phyloP scores from a whole-genome alignment of 176 grass and related monocot genomes.

The Echinochloa phyllopogon region DNA sequence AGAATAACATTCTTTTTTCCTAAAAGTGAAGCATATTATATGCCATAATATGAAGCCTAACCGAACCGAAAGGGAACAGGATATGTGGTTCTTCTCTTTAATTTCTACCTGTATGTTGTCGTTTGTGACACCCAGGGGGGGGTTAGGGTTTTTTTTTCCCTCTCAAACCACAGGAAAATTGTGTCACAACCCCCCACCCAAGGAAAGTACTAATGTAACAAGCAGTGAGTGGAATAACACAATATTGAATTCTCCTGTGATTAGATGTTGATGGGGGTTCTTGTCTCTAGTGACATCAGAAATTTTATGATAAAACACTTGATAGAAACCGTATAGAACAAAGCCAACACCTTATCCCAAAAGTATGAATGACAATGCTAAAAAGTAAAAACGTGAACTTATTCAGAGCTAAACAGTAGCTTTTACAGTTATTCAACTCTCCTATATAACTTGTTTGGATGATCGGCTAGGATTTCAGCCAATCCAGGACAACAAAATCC shows the following conservation, averaged over 20 bases:
- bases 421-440: neutral
- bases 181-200: no score
- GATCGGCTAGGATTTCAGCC: neutral
- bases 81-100: neutral
- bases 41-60: neutral
- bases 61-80: neutral
- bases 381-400: neutral
- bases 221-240: neutral
- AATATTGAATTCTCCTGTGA: neutral
- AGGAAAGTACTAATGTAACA: neutral
- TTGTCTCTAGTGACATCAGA: neutral
- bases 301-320: neutral
- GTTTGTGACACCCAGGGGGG: neutral
- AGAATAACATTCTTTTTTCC: neutral
- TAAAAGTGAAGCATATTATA: neutral
- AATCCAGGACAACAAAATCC: neutral
- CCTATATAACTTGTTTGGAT: neutral
- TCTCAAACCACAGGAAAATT: neutral
- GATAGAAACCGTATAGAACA: neutral
- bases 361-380: constrained; percentile 10
- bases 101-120: neutral
- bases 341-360: neutral
- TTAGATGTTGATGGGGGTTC: neutral
- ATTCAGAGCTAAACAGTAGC: neutral
- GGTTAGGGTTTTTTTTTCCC: neutral